Evolutionary conservation across 2,329 filamentous ascomycete genomes (phyloP).

Genomic region (Basipetospora sp.): DNA sequence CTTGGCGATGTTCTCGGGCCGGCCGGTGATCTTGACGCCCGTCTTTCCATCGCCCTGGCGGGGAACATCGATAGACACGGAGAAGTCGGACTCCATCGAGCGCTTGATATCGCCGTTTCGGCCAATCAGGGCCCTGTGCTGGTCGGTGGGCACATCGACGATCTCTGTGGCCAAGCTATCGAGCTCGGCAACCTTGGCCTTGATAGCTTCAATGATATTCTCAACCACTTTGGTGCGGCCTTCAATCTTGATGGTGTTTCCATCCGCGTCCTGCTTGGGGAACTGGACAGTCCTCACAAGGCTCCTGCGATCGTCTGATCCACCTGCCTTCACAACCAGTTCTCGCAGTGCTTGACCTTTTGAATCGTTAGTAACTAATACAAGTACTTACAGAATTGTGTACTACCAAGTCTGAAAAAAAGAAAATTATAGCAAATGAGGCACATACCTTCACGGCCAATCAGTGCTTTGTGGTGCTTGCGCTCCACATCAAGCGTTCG

Average conservation of each 20-base stretch:
- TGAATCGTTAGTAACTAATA: constrained; percentile 6
- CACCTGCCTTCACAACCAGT: constrained; percentile 76
- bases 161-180: constrained; percentile 67
- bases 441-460: constrained; percentile 69
- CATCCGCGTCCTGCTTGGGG: constrained; percentile 72
- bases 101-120: constrained; percentile 79
- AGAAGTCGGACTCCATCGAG: constrained; percentile 72
- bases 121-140: constrained; percentile 83
- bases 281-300: constrained; percentile 87
- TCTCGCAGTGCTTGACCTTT: constrained; percentile 72
- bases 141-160: constrained; percentile 72
- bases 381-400: too few relatives aligned
- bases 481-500: constrained; percentile 81
- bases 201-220: constrained; percentile 70
- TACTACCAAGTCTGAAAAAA: too few relatives aligned
- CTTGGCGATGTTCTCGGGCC: constrained; percentile 62
- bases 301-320: constrained; percentile 70
- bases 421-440: background rate
- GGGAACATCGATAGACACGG: constrained; percentile 77
- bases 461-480: constrained; percentile 81
- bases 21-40: constrained; percentile 72
- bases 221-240: constrained; percentile 73
- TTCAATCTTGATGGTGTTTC: constrained; percentile 74
- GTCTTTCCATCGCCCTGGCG: constrained; percentile 74
- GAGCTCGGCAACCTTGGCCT: constrained; percentile 67